A percentile compares a stretch with the other conserved stretches of the same genome.
These are phyloP conservation scores for Lavandula angustifolia DNA, from an alignment of 257 asterid genomes.

Conservation along the genomic window DNA sequence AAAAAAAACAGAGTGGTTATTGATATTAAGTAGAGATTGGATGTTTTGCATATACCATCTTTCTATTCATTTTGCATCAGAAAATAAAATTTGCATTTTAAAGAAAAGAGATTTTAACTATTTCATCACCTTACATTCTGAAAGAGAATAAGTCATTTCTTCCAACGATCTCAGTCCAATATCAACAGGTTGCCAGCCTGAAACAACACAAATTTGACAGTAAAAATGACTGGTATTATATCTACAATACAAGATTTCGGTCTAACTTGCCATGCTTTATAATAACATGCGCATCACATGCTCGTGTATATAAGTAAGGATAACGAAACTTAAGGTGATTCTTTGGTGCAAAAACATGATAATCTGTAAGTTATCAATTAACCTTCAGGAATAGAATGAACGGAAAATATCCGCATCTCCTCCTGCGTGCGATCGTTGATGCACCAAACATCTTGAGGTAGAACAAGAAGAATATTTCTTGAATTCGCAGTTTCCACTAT, in stretches of 20 bases:
- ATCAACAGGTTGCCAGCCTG: slow-evolving; percentile 90
- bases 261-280: background rate
- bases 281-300: background rate
- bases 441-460: slow-evolving; percentile 87
- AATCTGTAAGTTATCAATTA: slow-evolving; percentile 29
- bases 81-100: background rate
- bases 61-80: too few relatives aligned
- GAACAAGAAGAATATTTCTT: slow-evolving; percentile 55
- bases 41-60: too few relatives aligned
- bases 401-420: slow-evolving; percentile 49
- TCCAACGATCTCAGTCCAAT: slow-evolving; percentile 80
- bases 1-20: background rate
- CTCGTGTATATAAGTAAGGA: background rate
- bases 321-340: slow-evolving; percentile 11
- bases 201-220: slow-evolving; percentile 28
- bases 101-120: background rate
- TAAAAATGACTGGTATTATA: background rate
- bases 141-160: slow-evolving; percentile 54
- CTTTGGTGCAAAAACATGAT: slow-evolving; percentile 19
- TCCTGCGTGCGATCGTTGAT: slow-evolving; percentile 35
- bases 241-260: background rate
- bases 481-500: slow-evolving; percentile 50
- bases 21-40: slow-evolving; percentile 12
- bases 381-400: slow-evolving; percentile 60
- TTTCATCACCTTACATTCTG: slow-evolving; percentile 64